These are phyloP conservation scores for Vitellaria paradoxa DNA, from an alignment of 179 eudicot species.

Conservation along the genomic window DNA sequence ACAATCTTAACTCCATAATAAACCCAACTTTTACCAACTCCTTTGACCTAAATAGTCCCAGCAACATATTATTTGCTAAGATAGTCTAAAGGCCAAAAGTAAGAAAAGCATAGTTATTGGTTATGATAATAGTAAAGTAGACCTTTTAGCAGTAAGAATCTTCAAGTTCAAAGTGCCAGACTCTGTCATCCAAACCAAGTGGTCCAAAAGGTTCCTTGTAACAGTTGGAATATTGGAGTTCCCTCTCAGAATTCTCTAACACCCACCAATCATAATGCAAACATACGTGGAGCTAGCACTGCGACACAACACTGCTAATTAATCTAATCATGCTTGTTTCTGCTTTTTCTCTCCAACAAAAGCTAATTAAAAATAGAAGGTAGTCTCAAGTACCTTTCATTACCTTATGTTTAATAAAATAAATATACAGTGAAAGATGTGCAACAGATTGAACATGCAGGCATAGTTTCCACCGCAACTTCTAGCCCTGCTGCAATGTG, in stretches of 20 bases:
- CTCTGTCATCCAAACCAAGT: not conserved
- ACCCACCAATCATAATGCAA: slow-evolving; percentile 12
- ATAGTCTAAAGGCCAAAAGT: not conserved
- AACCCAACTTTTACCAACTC: not conserved
- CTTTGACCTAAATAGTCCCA: not conserved
- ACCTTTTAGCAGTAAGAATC: not conserved
- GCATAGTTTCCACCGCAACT: too few species aligned
- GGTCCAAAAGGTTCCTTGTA: not conserved
- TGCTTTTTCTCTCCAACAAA: not conserved
- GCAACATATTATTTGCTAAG: not conserved
- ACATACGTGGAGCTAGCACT: not conserved
- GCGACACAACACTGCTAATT: not conserved
- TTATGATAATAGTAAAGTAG: not conserved
- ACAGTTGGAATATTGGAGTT: not conserved
- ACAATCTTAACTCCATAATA: too few species aligned
- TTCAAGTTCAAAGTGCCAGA: not conserved
- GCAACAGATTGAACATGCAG: too few species aligned
- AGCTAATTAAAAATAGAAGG: not conserved
- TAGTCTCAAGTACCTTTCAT: not conserved
- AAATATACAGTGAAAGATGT: too few species aligned
- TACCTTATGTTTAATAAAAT: not conserved
- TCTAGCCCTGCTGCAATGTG: too few species aligned
- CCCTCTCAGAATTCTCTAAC: slow-evolving; percentile 9
- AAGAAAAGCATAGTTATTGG: not conserved
- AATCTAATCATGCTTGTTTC: not conserved